Percentiles rank a stretch among this genome's conserved stretches.
These are phyloP conservation scores for Diutina sp. DNA, from an alignment of 1,139 yeast genomes.

Conservation along the genomic window DNA sequence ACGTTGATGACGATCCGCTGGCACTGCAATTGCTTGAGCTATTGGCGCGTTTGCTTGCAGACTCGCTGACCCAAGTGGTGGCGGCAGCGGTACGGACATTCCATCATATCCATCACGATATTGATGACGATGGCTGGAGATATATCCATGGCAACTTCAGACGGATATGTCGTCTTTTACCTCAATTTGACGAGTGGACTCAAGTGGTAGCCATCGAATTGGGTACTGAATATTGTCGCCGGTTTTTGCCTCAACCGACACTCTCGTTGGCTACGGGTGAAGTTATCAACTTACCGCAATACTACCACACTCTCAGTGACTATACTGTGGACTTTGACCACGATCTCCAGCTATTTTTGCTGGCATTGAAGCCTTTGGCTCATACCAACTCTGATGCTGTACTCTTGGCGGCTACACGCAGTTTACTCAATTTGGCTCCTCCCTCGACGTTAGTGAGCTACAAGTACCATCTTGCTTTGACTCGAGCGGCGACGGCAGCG, in stretches of 20 bases:
- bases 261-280: background rate
- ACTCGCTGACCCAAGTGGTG: slow-evolving; percentile 51
- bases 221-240: slow-evolving; percentile 53
- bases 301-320: background rate
- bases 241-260: slow-evolving; percentile 42
- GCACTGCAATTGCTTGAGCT: slow-evolving; percentile 3
- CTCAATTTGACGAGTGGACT: slow-evolving; percentile 66
- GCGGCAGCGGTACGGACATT: slow-evolving; percentile 55
- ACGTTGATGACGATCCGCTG: slow-evolving; percentile 19
- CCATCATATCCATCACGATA: slow-evolving; percentile 20
- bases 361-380: slow-evolving; percentile 29
- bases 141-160: slow-evolving; percentile 63
- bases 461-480: slow-evolving; percentile 36
- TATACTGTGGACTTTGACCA: slow-evolving; percentile 23
- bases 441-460: slow-evolving; percentile 33
- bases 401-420: slow-evolving; percentile 45
- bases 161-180: slow-evolving; percentile 41
- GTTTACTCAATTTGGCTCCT: slow-evolving; percentile 42
- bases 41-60: slow-evolving; percentile 27
- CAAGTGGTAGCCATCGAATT: slow-evolving; percentile 49
- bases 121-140: slow-evolving; percentile 33
- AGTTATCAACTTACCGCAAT: background rate
- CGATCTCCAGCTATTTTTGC: slow-evolving; percentile 44
- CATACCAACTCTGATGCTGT: slow-evolving; percentile 48
- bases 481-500: slow-evolving; percentile 23